A percentile compares a stretch with the other conserved stretches of the same genome.
Conservation (phyloP, 768 basidiomycete species). For the Rhizopogon sp. region DNA sequence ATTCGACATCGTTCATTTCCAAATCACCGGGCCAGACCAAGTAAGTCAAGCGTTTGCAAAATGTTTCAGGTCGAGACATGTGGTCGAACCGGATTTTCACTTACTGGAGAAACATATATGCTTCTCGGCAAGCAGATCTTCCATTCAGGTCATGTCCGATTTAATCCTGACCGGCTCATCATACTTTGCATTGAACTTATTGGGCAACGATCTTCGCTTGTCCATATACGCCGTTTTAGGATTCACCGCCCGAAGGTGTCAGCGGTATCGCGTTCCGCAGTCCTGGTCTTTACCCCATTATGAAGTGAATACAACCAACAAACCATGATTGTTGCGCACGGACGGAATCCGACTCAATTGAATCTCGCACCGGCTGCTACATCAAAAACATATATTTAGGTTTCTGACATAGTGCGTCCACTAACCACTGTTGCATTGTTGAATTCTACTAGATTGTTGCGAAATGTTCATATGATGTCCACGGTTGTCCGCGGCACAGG, state of each 20-base stretch:
- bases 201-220: constrained; percentile 18
- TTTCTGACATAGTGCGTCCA: not conserved
- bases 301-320: not conserved
- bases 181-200: constrained; percentile 4
- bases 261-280: not conserved
- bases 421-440: not conserved
- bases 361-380: not conserved
- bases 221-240: constrained; percentile 27
- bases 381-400: not conserved
- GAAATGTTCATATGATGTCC: not conserved
- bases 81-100: not conserved
- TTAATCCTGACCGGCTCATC: not conserved
- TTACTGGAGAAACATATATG: not conserved
- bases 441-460: not conserved
- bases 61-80: not conserved
- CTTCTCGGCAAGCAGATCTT: not conserved
- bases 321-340: not conserved
- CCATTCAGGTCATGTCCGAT: not conserved
- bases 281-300: too few relatives aligned
- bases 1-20: not conserved
- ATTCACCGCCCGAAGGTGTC: constrained; percentile 14
- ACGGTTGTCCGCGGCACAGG: not conserved
- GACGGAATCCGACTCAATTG: not conserved
- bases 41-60: not conserved
- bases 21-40: not conserved